Evolutionary conservation across 768 basidiomycete genomes (phyloP).

Genomic region (Boletus sensibilis): DNA sequence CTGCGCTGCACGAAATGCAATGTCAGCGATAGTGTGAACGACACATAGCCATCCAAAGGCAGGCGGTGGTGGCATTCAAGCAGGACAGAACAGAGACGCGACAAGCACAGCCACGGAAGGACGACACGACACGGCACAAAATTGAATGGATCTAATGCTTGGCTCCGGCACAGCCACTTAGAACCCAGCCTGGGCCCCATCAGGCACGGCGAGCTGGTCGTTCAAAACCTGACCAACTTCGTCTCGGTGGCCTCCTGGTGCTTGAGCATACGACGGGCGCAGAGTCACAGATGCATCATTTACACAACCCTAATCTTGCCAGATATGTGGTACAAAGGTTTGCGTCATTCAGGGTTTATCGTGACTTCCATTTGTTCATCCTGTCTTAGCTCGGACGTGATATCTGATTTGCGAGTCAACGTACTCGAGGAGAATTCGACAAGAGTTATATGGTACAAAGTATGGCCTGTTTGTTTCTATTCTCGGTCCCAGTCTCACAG

Average conservation of each 20-base stretch:
- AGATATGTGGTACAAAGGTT: constrained; percentile 35
- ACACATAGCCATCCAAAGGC: constrained; percentile 74
- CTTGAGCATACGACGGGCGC: not conserved
- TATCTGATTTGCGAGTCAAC: constrained; percentile 67
- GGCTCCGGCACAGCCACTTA: constrained; percentile 18
- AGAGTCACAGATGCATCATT: constrained; percentile 18
- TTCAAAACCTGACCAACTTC: constrained; percentile 14
- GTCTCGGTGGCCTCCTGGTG: not conserved
- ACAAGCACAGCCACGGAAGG: constrained; percentile 14
- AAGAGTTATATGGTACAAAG: constrained; percentile 74
- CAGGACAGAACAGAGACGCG: not conserved
- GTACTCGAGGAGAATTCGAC: constrained; percentile 56
- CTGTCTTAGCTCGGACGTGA: constrained; percentile 64
- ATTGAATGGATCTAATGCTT: not conserved
- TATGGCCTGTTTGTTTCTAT: constrained; percentile 27
- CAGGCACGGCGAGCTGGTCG: not conserved
- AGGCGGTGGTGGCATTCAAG: constrained; percentile 63
- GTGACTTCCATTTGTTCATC: not conserved
- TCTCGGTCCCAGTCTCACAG: constrained; percentile 9
- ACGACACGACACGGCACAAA: too few relatives aligned
- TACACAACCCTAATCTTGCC: constrained; percentile 29
- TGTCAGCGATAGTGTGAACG: constrained; percentile 55
- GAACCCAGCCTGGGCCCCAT: not conserved
- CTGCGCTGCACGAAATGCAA: constrained; percentile 61
- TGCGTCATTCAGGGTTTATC: not conserved